Evolutionary conservation across 805 yeast genomes (phyloP).

Genomic region (Teunomyces funiuensis): DNA sequence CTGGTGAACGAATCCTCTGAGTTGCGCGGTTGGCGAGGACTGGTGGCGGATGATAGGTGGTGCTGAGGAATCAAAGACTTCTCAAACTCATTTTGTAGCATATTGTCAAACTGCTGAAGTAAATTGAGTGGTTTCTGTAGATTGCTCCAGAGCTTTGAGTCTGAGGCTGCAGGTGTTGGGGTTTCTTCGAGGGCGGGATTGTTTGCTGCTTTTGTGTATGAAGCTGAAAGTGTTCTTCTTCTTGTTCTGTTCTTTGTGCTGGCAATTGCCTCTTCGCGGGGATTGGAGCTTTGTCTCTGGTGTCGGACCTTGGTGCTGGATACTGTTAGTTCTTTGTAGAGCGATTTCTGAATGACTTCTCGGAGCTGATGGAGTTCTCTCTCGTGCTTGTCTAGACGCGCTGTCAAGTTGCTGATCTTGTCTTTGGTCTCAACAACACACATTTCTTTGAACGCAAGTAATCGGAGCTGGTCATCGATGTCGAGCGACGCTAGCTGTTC

Average conservation of each 20-base stretch:
- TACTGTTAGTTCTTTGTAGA: slow-evolving; percentile 39
- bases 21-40: slow-evolving; percentile 12
- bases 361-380: slow-evolving; percentile 53
- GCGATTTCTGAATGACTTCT: slow-evolving; percentile 44
- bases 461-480: slow-evolving; percentile 55
- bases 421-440: slow-evolving; percentile 63
- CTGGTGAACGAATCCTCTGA: slow-evolving; percentile 29
- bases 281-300: slow-evolving; percentile 21
- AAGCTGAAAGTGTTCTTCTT: slow-evolving; percentile 12
- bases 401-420: slow-evolving; percentile 44
- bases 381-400: slow-evolving; percentile 41
- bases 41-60: slow-evolving; percentile 5
- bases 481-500: slow-evolving; percentile 31
- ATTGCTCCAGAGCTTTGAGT: slow-evolving; percentile 32
- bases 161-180: slow-evolving; percentile 3
- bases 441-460: slow-evolving; percentile 69
- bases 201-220: slow-evolving; percentile 2
- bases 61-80: slow-evolving; percentile 22
- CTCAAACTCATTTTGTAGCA: slow-evolving; percentile 66
- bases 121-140: slow-evolving; percentile 40
- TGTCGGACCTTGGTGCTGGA: slow-evolving; percentile 9
- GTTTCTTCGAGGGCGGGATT: slow-evolving; percentile 3
- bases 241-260: slow-evolving; percentile 26
- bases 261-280: slow-evolving; percentile 29
- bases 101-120: slow-evolving; percentile 66